These are phyloP conservation scores for Phytopythium mirpurense DNA, from an alignment of 352 stramenopile genomes.

Conservation along the genomic window DNA sequence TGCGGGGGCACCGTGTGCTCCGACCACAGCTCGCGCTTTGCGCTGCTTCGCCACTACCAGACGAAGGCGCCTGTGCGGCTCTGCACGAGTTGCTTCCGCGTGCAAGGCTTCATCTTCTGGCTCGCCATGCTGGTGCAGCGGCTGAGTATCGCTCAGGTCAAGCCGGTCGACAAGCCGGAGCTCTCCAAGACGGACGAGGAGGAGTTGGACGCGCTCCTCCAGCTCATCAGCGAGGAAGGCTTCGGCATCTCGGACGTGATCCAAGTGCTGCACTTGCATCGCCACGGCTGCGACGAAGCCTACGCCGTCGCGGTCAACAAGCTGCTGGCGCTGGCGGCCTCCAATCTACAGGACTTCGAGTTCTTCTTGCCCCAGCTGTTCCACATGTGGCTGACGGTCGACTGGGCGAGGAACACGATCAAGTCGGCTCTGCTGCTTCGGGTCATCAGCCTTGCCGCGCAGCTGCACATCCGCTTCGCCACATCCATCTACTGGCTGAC, in stretches of 20 bases:
- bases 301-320: constrained; percentile 70
- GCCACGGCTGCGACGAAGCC: constrained; percentile 66
- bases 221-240: constrained; percentile 40
- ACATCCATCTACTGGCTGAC: constrained; percentile 79
- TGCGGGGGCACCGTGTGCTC: constrained; percentile 76
- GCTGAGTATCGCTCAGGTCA: constrained; percentile 43
- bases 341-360: constrained; percentile 74
- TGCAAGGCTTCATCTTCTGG: constrained; percentile 62
- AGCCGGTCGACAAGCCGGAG: constrained; percentile 24
- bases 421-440: constrained; percentile 74
- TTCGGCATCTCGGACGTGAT: constrained; percentile 79
- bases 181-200: constrained; percentile 52
- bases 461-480: constrained; percentile 74
- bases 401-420: constrained; percentile 68
- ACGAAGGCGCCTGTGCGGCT: constrained; percentile 61
- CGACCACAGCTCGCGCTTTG: constrained; percentile 72
- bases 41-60: constrained; percentile 53
- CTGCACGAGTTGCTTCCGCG: constrained; percentile 69
- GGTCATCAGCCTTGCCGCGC: constrained; percentile 63
- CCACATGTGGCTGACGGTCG: constrained; percentile 78
- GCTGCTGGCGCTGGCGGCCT: constrained; percentile 51
- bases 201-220: constrained; percentile 47
- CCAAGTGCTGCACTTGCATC: constrained; percentile 77
- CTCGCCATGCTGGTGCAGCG: constrained; percentile 66
- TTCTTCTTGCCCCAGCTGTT: constrained; percentile 84